Base-by-base conservation (phyloP, 2,329 filamentous ascomycete genomes). In the Trichoderma guizhouense region DNA sequence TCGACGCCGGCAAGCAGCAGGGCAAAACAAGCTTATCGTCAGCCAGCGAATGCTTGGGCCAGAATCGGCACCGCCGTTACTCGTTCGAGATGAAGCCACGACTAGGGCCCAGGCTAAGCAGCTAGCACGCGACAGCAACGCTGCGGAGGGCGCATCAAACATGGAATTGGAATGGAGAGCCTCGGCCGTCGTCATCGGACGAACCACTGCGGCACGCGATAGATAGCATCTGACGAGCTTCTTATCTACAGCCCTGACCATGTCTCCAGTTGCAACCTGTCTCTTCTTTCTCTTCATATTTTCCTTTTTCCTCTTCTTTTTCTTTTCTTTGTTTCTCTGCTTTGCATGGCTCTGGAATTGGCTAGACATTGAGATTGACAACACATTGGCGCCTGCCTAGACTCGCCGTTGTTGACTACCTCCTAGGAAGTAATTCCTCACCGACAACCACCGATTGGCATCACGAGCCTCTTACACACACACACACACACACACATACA, bases 21-120 rank as follows among this genome's bases (percentile, higher is more conserved):
- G 34, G 28, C 36, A 69, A 53, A 34, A 53, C 66, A 69, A 69
- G 66, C 66, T 69, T 69, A 69, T 69, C 66, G 39, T 61, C 66
- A 69, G 53, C 55, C 55, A 61, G 66, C 66, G 57, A 68, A 61
- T 61, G 21, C 66, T 18, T 24, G n/a, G 12, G 12, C 26, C 65
- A 69, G 66, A 60, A 69, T 62, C 66, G 57, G 66, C 66, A 24
- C 36, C 11, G 36, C 66, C n/a, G 36, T 61, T 69, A 30, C 66
- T 69, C 14, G 66, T 61, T 69, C 34, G 28, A 62, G 66, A 43
- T 69, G 39, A 62, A 21, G 66, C 66, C 26, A 26, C 30, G 53
- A 62, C 57, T 69, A 69, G 66, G 21, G 39, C 14, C 30, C 21
- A 26, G 30, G 43, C 57, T 69, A 69, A 36, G 39, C 55, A 62